Base-by-base conservation (phyloP, 192 early-diverging fungal species). In the Backusella luteola region DNA sequence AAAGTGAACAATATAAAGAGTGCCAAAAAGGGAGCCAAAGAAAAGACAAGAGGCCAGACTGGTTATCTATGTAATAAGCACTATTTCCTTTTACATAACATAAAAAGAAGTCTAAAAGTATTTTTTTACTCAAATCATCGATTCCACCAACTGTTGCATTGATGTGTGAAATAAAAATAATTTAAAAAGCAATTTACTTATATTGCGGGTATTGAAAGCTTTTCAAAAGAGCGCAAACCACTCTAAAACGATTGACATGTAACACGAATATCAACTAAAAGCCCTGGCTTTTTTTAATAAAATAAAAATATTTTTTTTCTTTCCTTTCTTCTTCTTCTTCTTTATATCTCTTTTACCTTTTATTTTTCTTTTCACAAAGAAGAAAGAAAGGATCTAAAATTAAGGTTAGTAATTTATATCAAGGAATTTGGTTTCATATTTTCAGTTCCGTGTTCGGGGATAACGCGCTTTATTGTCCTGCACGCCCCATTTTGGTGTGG, bases 141-240 rank as follows among this genome's bases (percentile, higher is more conserved):
- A 26, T 11, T 63, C 56, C 56, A 63, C 11, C 56, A 29, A 63
- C 56, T 3, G 11, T 63, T 63, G 56, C 56, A 63, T 63, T 63
- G 56, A 63, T 63, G 26, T 29, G 23, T 63, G 23, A 63, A 44
- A 44, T 44, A 44, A 21, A 19, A 49, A 63, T 29, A 63, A 63
- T 26, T 63, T 63, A 63, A 63, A 63, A 26, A 63, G 26, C 56
- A 63, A 63, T 63, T 63, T 63, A 63, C 26, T 29, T 63, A 49
- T 49, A 49, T 49, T 21, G 6, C 56, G 56, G 56, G 4, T 63
- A 9, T 63, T 63, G 23, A 63, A 63, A 63, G 56, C 23, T 23
- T 63, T 63, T 63, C 56, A 63, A 63, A 63, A 63, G 56, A 63
- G 56, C 56, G 56, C 56, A 63, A 63, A 63, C 56, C 56, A 63